A percentile compares a stretch with the other conserved stretches of the same genome.
Conservation (phyloP, 352 stramenopile genomes). For the Phytophthora fragariae region DNA sequence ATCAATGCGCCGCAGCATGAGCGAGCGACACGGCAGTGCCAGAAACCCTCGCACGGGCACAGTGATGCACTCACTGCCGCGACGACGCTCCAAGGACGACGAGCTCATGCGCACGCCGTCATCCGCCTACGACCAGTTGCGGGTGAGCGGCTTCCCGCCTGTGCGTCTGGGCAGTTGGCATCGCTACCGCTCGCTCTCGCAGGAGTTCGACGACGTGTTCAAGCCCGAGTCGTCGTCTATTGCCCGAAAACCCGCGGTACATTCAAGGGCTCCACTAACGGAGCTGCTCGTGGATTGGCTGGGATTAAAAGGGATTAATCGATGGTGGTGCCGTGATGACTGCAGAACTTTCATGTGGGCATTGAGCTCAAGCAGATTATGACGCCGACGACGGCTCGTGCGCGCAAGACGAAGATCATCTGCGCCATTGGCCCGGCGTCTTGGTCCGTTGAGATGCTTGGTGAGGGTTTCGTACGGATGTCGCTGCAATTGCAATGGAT, state of each 20-base stretch:
- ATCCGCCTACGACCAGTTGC: slow-evolving; percentile 45
- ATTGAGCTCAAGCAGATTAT: slow-evolving; percentile 81
- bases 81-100: slow-evolving; percentile 42
- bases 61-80: slow-evolving; percentile 17
- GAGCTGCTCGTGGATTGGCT: slow-evolving; percentile 12
- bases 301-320: slow-evolving; percentile 9
- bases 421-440: slow-evolving; percentile 98
- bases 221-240: slow-evolving; percentile 44
- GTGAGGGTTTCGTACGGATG: slow-evolving; percentile 39
- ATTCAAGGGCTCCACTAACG: slow-evolving; percentile 19
- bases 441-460: slow-evolving; percentile 96
- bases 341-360: slow-evolving; percentile 74
- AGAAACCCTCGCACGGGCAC: slow-evolving; percentile 21
- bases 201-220: slow-evolving; percentile 65
- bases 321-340: neutral
- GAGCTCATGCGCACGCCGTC: slow-evolving; percentile 32
- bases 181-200: slow-evolving; percentile 64
- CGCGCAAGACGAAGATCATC: slow-evolving; percentile 98
- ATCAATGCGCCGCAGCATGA: slow-evolving; percentile 34
- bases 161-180: slow-evolving; percentile 76
- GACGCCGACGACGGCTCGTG: slow-evolving; percentile 49
- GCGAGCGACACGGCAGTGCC: slow-evolving; percentile 16
- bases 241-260: slow-evolving; percentile 48
- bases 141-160: slow-evolving; percentile 55
- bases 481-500: neutral